Evolutionary conservation across 108 stramenopile genomes (phyloP), one percentile per base, ranked within the genome.

Genomic region (Aurantiochytrium sp.): DNA sequence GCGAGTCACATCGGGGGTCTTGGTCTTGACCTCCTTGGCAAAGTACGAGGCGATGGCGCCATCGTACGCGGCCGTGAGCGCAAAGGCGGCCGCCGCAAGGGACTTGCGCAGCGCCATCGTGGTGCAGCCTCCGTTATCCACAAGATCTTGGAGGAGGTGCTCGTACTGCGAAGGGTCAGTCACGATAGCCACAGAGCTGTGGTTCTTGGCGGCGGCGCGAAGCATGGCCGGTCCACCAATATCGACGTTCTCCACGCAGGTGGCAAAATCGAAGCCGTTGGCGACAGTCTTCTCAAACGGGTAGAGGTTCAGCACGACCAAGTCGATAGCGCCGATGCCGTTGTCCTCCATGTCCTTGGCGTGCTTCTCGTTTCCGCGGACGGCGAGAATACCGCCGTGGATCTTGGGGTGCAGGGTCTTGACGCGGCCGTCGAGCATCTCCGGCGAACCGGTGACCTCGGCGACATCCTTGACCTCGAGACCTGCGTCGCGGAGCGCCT

Each of bases 221-320:
- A 99, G 92, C 99, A 99, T 99, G 72, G 95, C 95, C 5, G 99
- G 99, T n/a, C 99, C 99, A 28, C 99, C 99, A 91, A 99, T 98
- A 91, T 99, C 99, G 91, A 99, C 98, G 91, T 99, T 99, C 92
- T 99, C 99, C 90, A 99, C 96, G 94, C 98, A 98, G 89, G 96
- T 97, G 72, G 94, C 97, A 83, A 97, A 98, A 44, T 91, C 94
- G 28, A 96, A 96, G 25, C 97, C 98, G 51, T 90, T 92, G 44
- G 94, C 93, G 19, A 99, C 98, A 28, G 99, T 98, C 4, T 93
- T 92, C 92, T 98, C 97, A 92, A 99, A 99, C 28, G 99, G 97
- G 91, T 99, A 99, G 72, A 99, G 91, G 90, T 99, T 99, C 45
- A 98, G 88, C 72, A 99, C 96, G 64, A 98, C 98, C 93, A 98